Percentiles rank a stretch among this genome's conserved stretches.
Conservation (phyloP, 2,329 filamentous ascomycete species). For the Arthrobotrys entomopaga region DNA sequence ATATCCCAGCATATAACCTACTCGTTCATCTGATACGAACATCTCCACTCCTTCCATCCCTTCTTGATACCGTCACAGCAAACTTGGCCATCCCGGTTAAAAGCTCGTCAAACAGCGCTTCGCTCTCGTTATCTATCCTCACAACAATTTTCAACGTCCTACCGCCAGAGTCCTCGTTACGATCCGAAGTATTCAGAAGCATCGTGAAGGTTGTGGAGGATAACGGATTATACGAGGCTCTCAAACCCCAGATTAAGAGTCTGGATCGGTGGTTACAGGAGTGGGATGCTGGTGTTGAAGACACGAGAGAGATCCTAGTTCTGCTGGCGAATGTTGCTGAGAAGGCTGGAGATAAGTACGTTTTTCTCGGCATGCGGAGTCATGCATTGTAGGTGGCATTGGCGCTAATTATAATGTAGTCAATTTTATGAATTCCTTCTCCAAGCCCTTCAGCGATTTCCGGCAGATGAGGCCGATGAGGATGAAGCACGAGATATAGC, state of each 20-base stretch:
- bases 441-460: conserved; percentile 80
- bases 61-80: conserved; percentile 86
- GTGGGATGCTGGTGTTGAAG: conserved; percentile 85
- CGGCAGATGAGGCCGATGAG: conserved; percentile 68
- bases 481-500: conserved; percentile 70
- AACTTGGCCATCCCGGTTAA: conserved; percentile 88
- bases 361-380: conserved; percentile 66
- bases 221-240: conserved; percentile 80
- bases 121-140: conserved; percentile 87
- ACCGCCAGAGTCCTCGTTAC: conserved; percentile 76
- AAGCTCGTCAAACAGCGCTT: conserved; percentile 85
- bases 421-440: conserved; percentile 74
- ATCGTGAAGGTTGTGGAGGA: conserved; percentile 84
- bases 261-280: conserved; percentile 82
- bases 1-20: conserved; percentile 95
- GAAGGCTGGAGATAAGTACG: conserved; percentile 80
- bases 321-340: conserved; percentile 82
- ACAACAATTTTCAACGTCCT: conserved; percentile 98
- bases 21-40: conserved; percentile 92
- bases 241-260: conserved; percentile 84
- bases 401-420: conserved; percentile 32
- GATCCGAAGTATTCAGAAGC: conserved; percentile 89
- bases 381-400: conserved; percentile 61
- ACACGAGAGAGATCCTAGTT: conserved; percentile 84
- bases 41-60: conserved; percentile 83